Evolutionary conservation across 1,139 yeast genomes (phyloP).

Genomic region (Nadsonia starkeyi-henricii): DNA sequence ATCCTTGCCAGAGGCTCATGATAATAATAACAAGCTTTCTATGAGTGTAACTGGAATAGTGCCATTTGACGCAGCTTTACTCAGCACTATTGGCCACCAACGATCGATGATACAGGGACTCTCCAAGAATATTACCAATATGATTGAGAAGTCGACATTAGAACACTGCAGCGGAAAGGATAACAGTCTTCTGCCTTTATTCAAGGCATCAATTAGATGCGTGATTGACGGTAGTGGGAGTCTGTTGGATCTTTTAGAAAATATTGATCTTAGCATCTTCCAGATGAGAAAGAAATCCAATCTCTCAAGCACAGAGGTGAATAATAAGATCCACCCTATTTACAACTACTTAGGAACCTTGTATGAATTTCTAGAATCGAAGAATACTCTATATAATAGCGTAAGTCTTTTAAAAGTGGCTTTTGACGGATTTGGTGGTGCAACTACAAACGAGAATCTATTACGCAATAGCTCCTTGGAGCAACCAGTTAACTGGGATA

Average conservation of each 20-base stretch:
- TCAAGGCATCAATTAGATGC: neutral
- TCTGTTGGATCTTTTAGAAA: conserved; percentile 1
- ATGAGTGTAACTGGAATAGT: neutral
- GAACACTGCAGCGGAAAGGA: neutral
- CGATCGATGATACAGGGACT: neutral
- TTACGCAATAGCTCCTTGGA: neutral
- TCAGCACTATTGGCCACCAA: neutral
- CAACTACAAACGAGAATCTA: neutral
- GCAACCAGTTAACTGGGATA: neutral
- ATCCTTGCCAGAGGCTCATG: neutral
- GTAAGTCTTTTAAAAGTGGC: conserved; percentile 50
- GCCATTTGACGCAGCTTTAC: neutral
- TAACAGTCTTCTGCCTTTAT: neutral
- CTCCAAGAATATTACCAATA: neutral
- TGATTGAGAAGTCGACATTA: neutral
- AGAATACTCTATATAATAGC: conserved; percentile 58
- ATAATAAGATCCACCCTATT: conserved; percentile 5
- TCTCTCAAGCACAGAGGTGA: neutral
- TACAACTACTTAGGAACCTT: conserved; percentile 21
- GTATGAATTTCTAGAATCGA: conserved; percentile 58
- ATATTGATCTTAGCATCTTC: neutral
- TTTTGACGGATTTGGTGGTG: conserved; percentile 18
- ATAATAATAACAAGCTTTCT: too few relatives aligned
- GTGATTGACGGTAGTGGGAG: neutral
- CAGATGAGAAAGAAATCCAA: neutral